Conservation (phyloP, 176 grass and related monocot genomes). For the Aegilops speltoides region DNA sequence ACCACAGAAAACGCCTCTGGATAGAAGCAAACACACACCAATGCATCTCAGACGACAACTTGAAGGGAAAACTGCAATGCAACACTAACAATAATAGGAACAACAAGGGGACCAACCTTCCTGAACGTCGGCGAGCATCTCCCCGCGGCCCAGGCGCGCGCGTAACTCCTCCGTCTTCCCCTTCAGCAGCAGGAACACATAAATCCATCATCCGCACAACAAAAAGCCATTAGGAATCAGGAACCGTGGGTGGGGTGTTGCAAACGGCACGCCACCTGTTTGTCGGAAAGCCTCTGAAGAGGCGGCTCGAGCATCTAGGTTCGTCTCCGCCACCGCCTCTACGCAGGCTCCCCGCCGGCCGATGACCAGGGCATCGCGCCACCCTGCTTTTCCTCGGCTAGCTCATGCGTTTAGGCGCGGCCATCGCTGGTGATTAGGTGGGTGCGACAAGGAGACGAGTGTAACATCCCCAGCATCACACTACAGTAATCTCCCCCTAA, state of each 20-base stretch:
- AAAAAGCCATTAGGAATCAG: constrained; percentile 6
- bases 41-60: constrained; percentile 4
- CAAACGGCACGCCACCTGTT: constrained; percentile 53
- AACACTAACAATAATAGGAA: not conserved
- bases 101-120: constrained; percentile 55
- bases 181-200: constrained; percentile 56
- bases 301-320: constrained; percentile 33
- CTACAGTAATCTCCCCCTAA: too few relatives aligned
- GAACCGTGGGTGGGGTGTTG: not conserved
- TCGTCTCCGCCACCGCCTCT: too few relatives aligned
- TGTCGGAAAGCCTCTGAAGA: constrained; percentile 72
- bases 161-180: constrained; percentile 75
- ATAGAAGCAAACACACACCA: not conserved
- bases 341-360: too few relatives aligned
- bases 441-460: too few relatives aligned
- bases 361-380: too few relatives aligned
- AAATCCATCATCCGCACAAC: not conserved
- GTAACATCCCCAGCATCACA: too few relatives aligned
- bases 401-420: too few relatives aligned
- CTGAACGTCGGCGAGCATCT: constrained; percentile 78
- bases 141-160: constrained; percentile 53
- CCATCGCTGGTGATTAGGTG: too few relatives aligned
- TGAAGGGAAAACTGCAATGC: not conserved
- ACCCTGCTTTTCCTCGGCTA: too few relatives aligned
- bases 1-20: constrained; percentile 87